Conservation (phyloP, 768 basidiomycete genomes). For the Boletus tylopilopsis region DNA sequence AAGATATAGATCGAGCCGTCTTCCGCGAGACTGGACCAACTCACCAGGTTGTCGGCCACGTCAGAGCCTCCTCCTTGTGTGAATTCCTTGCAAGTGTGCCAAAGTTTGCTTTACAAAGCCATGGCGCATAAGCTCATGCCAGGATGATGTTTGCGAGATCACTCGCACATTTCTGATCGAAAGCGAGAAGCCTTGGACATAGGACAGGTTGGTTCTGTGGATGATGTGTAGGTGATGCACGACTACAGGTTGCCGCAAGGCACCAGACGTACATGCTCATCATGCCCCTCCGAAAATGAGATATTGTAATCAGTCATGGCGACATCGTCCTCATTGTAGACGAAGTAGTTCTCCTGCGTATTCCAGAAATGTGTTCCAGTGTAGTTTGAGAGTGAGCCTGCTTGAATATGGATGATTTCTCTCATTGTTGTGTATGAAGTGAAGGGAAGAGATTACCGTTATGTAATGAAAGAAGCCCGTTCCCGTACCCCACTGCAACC, state of each 20-base stretch:
- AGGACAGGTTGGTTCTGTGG: constrained; percentile 34
- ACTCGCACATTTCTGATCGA: constrained; percentile 61
- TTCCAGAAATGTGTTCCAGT: constrained; percentile 81
- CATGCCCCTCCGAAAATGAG: constrained; percentile 64
- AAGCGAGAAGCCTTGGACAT: constrained; percentile 62
- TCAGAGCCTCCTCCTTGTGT: constrained; percentile 29
- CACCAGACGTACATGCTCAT: constrained; percentile 40
- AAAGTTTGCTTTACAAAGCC: constrained; percentile 51
- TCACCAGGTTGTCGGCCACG: constrained; percentile 18
- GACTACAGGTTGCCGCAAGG: neutral
- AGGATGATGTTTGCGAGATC: neutral
- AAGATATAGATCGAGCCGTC: neutral
- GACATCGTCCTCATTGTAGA: constrained; percentile 43
- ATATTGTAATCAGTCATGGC: constrained; percentile 47
- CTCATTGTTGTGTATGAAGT: constrained; percentile 42
- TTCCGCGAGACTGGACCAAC: neutral
- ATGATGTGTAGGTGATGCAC: neutral
- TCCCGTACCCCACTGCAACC: no score
- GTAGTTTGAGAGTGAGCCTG: constrained; percentile 63
- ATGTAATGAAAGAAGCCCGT: no score
- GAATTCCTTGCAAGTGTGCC: constrained; percentile 49
- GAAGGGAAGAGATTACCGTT: neutral
- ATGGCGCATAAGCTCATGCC: constrained; percentile 7
- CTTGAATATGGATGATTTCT: constrained; percentile 78
- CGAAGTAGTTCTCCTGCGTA: constrained; percentile 68